A percentile compares a stretch with the other conserved stretches of the same genome.
phyloP scores from a whole-genome alignment of 2,329 filamentous ascomycete genomes.

The Pestalotiopsis sp. region DNA sequence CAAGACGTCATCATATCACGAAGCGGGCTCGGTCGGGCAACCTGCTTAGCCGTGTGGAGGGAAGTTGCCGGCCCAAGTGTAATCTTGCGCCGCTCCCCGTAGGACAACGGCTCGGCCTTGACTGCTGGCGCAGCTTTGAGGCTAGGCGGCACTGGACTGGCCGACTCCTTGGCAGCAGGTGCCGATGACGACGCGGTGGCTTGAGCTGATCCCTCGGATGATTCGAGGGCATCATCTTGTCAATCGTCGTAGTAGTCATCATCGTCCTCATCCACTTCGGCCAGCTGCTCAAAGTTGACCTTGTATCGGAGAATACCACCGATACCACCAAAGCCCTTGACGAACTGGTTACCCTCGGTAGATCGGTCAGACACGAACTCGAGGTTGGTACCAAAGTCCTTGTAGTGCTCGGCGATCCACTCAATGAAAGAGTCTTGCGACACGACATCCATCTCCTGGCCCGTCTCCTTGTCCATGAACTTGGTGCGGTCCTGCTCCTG shows the following conservation, averaged over 20 bases:
- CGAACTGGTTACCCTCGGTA: constrained; percentile 98
- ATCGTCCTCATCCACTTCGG: constrained; percentile 85
- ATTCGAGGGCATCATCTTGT: constrained; percentile 65
- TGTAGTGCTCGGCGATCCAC: constrained; percentile 98
- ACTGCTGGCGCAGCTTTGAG: constrained; percentile 22
- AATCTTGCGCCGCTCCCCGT: constrained; percentile 46
- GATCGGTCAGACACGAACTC: constrained; percentile 98
- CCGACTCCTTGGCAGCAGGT: constrained; percentile 36
- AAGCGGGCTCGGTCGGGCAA: constrained; percentile 66
- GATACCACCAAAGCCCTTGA: constrained; percentile 98
- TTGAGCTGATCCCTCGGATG: constrained; percentile 81
- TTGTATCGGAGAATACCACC: constrained; percentile 98
- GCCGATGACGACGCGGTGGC: constrained; percentile 43
- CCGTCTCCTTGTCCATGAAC: constrained; percentile 95
- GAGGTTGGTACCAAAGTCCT: constrained; percentile 91
- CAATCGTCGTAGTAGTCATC: constrained; percentile 83
- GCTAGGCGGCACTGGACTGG: constrained; percentile 41
- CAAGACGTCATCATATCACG: constrained; percentile 64
- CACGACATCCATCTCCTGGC: constrained; percentile 94
- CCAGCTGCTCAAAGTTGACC: constrained; percentile 99
- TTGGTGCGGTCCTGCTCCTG: constrained; percentile 78
- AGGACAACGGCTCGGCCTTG: constrained; percentile 32
- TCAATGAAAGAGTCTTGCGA: constrained; percentile 93
- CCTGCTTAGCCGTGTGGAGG: constrained; percentile 46
- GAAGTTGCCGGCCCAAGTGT: constrained; percentile 45